Evolutionary conservation across 2,329 filamentous ascomycete species (phyloP).

Genomic region (Arthrobotrys entomopaga): DNA sequence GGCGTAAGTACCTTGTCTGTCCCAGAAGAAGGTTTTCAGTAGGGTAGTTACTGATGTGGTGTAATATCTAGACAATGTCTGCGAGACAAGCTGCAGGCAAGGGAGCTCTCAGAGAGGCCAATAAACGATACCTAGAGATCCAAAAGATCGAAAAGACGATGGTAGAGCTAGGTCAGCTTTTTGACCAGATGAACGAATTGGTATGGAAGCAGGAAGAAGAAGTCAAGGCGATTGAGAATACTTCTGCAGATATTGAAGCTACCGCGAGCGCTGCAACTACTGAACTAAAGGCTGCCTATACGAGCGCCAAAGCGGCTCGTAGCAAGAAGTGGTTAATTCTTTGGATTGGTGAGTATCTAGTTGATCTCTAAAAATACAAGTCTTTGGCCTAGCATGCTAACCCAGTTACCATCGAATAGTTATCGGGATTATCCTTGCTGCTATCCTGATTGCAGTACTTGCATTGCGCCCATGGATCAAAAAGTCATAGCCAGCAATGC

Average conservation of each 20-base stretch:
- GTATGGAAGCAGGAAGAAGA: slow-evolving; percentile 77
- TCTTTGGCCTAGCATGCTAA: background rate
- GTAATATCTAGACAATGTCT: slow-evolving; percentile 13
- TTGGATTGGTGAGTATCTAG: slow-evolving; percentile 63
- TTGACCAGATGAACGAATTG: slow-evolving; percentile 78
- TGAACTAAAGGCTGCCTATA: slow-evolving; percentile 75
- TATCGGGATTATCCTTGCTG: slow-evolving; percentile 13
- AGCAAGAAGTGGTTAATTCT: slow-evolving; percentile 86
- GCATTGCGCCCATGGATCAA: no score
- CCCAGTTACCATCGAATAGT: background rate
- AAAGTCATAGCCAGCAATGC: no score
- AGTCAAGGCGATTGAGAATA: slow-evolving; percentile 71
- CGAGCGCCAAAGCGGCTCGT: slow-evolving; percentile 72
- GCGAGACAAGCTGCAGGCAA: slow-evolving; percentile 65
- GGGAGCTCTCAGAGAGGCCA: slow-evolving; percentile 79
- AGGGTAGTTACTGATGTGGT: slow-evolving; percentile 2
- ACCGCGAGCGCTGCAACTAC: slow-evolving; percentile 76
- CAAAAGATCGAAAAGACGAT: slow-evolving; percentile 81
- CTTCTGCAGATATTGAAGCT: slow-evolving; percentile 73
- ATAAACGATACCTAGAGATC: slow-evolving; percentile 84
- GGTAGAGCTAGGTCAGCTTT: slow-evolving; percentile 74
- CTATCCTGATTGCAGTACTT: background rate
- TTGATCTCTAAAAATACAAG: background rate
- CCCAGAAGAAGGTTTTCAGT: slow-evolving; percentile 63
- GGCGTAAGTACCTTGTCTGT: slow-evolving; percentile 71